Percentiles rank a stretch among this genome's conserved stretches.
phyloP scores from a whole-genome alignment of 768 basidiomycete genomes.

The Mycena chlorophos region DNA sequence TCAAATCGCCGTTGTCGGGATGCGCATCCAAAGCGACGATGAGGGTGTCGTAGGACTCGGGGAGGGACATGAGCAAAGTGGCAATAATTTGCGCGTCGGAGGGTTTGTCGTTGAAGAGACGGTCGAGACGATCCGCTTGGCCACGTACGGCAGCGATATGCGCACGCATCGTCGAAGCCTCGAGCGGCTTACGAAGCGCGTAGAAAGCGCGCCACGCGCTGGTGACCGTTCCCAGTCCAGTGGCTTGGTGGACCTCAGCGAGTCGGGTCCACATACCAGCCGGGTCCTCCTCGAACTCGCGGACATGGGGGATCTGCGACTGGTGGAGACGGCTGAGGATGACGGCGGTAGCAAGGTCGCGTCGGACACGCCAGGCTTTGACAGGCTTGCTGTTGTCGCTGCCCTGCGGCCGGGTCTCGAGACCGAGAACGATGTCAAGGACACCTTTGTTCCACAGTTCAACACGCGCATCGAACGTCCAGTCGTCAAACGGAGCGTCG shows the following conservation, averaged over 20 bases:
- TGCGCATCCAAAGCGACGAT: conserved; percentile 5
- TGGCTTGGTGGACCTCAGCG: conserved; percentile 2
- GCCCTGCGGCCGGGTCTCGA: not conserved
- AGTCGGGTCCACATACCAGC: conserved; percentile 12
- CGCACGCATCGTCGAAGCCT: conserved; percentile 2
- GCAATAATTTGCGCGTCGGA: conserved; percentile 15
- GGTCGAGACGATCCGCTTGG: conserved; percentile 7
- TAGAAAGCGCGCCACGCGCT: conserved; percentile 4
- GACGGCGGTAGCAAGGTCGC: conserved; percentile 5
- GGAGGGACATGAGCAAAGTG: conserved; percentile 13
- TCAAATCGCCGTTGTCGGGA: conserved; percentile 5
- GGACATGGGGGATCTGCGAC: conserved; percentile 10
- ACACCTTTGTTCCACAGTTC: conserved; percentile 1
- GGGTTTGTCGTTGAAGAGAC: conserved; percentile 10
- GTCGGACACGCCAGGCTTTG: conserved; percentile 9
- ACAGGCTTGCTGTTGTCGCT: conserved; percentile 4
- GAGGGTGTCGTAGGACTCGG: conserved; percentile 7
- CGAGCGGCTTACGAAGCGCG: not conserved
- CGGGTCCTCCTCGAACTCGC: conserved; percentile 11
- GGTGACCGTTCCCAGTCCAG: conserved; percentile 6
- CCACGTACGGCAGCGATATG: conserved; percentile 8
- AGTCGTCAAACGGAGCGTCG: conserved; percentile 5
- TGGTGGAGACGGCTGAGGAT: conserved; percentile 9
- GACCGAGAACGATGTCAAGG: not conserved
- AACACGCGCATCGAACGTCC: conserved; percentile 1